Evolutionary conservation across 2,329 filamentous ascomycete species (phyloP).

Genomic region (Graphium sp.): DNA sequence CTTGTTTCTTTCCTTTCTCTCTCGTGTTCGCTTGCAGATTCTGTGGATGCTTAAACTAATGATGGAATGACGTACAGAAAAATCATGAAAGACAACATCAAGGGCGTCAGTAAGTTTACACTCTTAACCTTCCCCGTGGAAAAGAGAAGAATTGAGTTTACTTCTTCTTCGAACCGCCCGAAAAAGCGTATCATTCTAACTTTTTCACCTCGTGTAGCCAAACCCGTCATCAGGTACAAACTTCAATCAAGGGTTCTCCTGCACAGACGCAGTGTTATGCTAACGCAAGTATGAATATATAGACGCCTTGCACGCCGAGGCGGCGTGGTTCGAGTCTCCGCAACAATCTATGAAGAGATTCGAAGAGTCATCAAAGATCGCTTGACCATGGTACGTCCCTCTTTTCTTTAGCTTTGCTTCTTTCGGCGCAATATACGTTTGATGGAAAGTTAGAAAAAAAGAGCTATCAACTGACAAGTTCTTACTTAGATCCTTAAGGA

Average conservation of each 20-base stretch:
- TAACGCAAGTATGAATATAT: conserved; percentile 6
- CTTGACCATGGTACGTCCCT: conserved; percentile 25
- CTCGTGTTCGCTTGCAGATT: too few species aligned
- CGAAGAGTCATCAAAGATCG: conserved; percentile 31
- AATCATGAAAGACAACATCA: conserved; percentile 26
- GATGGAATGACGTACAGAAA: conserved; percentile 18
- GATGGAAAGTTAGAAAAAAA: too few species aligned
- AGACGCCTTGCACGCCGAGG: conserved; percentile 60
- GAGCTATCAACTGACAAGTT: conserved; percentile 6
- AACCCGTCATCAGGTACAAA: conserved; percentile 35
- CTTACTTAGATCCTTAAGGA: conserved; percentile 31
- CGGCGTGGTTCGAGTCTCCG: conserved; percentile 59
- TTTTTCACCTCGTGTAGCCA: conserved; percentile 19
- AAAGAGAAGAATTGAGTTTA: too few species aligned
- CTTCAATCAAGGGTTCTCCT: background rate
- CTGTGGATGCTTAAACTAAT: too few species aligned
- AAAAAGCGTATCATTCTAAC: conserved; percentile 2
- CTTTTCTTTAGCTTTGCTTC: background rate
- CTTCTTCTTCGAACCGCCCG: background rate
- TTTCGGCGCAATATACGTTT: background rate
- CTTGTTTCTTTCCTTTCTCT: conserved; percentile 2
- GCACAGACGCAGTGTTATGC: conserved; percentile 1
- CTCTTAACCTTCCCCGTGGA: too few species aligned
- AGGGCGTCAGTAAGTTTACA: conserved; percentile 30
- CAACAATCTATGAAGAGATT: conserved; percentile 43